A percentile compares a stretch with the other conserved stretches of the same genome.
Evolutionary conservation across 164 flowering plant genomes (phyloP).

Genomic region (Nymphaea colorata): DNA sequence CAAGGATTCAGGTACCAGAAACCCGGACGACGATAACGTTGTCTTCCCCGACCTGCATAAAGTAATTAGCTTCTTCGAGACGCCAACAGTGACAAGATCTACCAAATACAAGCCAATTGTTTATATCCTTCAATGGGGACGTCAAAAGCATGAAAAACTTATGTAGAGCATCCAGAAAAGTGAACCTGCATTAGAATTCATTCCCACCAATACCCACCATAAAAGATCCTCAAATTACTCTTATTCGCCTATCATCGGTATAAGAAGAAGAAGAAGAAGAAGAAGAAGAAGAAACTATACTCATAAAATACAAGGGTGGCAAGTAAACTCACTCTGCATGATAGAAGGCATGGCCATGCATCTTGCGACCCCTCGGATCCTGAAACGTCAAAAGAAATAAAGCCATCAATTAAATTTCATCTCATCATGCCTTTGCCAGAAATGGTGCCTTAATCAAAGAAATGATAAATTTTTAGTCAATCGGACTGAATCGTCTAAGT

Average conservation of each 20-base stretch:
- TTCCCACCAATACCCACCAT: neutral
- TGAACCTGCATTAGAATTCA: neutral
- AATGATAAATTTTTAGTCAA: no score
- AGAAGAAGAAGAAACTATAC: neutral
- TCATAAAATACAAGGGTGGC: neutral
- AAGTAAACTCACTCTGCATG: conserved; percentile 46
- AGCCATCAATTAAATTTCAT: neutral
- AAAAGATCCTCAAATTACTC: no score
- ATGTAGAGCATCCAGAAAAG: neutral
- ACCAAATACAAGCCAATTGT: no score
- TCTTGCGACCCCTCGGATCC: conserved; percentile 93
- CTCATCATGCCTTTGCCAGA: neutral
- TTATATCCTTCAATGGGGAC: no score
- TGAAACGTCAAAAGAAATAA: conserved; percentile 14
- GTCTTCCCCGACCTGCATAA: conserved; percentile 63
- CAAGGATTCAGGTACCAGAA: conserved; percentile 42
- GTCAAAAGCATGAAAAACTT: neutral
- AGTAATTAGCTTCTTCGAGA: no score
- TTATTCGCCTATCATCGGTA: no score
- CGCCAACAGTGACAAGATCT: no score
- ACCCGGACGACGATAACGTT: conserved; percentile 81
- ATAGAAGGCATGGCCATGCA: conserved; percentile 75
- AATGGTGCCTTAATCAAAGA: no score
- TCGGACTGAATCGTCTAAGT: no score
- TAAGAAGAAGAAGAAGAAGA: neutral